A percentile compares a stretch with the other conserved stretches of the same genome.
phyloP scores from a whole-genome alignment of 495 filamentous ascomycete genomes.

The Aspergillus heteromorphus region DNA sequence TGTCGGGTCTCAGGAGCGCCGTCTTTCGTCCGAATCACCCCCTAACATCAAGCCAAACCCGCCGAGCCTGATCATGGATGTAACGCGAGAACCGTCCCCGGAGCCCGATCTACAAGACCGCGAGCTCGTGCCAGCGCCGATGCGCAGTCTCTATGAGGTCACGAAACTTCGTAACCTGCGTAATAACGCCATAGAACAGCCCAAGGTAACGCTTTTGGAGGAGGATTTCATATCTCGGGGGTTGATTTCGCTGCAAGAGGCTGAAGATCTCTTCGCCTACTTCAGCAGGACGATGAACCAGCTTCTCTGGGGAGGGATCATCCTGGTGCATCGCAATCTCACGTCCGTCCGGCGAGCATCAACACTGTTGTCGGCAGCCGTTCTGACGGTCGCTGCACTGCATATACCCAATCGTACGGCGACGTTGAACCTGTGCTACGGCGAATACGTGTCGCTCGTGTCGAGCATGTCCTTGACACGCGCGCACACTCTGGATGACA shows the following conservation, averaged over 20 bases:
- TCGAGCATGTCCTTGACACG: slow-evolving; percentile 47
- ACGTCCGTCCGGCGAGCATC: slow-evolving; percentile 46
- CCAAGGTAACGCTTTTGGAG: slow-evolving; percentile 42
- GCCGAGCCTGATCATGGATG: slow-evolving; percentile 32
- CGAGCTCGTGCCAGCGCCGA: slow-evolving; percentile 49
- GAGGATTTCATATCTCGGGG: slow-evolving; percentile 50
- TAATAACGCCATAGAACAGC: slow-evolving; percentile 39
- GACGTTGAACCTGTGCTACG: slow-evolving; percentile 46
- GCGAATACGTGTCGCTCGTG: slow-evolving; percentile 48
- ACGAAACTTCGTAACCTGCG: slow-evolving; percentile 51
- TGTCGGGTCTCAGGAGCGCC: slow-evolving; percentile 24
- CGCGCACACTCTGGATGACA: slow-evolving; percentile 45
- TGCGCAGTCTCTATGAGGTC: slow-evolving; percentile 57
- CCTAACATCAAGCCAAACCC: slow-evolving; percentile 23
- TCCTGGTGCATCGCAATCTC: slow-evolving; percentile 45
- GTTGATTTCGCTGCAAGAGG: slow-evolving; percentile 43
- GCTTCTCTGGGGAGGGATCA: slow-evolving; percentile 53
- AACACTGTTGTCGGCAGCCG: slow-evolving; percentile 44
- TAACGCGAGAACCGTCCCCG: slow-evolving; percentile 49
- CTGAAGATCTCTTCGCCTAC: slow-evolving; percentile 46
- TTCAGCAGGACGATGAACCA: slow-evolving; percentile 51
- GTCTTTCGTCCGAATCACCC: slow-evolving; percentile 24
- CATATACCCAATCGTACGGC: slow-evolving; percentile 48
- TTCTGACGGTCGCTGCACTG: slow-evolving; percentile 49
- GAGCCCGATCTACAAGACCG: slow-evolving; percentile 45